phyloP scores from a whole-genome alignment of 306 rosid species.

The Crotalaria pallida region DNA sequence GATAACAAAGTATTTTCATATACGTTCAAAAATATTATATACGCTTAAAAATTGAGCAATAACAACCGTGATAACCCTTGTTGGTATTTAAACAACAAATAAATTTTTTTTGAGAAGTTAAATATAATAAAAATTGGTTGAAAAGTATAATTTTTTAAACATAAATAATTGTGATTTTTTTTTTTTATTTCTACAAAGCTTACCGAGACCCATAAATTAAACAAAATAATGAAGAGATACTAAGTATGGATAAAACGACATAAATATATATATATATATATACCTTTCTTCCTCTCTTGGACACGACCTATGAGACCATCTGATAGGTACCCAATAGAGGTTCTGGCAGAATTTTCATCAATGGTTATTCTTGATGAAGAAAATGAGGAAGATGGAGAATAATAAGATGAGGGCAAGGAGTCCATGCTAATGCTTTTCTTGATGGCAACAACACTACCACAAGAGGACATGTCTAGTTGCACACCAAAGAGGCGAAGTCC shows the following conservation, averaged over 20 bases:
- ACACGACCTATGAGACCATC: constrained; percentile 54
- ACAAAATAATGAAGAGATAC: not conserved
- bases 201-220: too few relatives aligned
- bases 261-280: not conserved
- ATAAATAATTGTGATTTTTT: too few relatives aligned
- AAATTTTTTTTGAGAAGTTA: too few relatives aligned
- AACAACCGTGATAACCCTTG: too few relatives aligned
- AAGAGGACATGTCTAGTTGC: constrained; percentile 43
- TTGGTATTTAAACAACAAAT: too few relatives aligned
- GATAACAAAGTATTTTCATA: too few relatives aligned
- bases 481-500: constrained; percentile 82
- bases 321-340: constrained; percentile 59
- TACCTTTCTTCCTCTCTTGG: constrained; percentile 80
- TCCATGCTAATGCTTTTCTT: constrained; percentile 85
- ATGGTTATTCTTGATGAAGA: constrained; percentile 39
- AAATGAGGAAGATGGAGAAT: constrained; percentile 40
- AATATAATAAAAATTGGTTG: too few relatives aligned
- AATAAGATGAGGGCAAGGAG: constrained; percentile 43
- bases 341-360: constrained; percentile 31
- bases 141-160: too few relatives aligned
- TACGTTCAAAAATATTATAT: too few relatives aligned
- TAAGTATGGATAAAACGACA: not conserved
- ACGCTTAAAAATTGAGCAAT: too few relatives aligned
- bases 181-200: too few relatives aligned
- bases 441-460: constrained; percentile 16